Base-by-base conservation (phyloP, 1,284 basidiomycete species). In the Ganoderma multipileum region DNA sequence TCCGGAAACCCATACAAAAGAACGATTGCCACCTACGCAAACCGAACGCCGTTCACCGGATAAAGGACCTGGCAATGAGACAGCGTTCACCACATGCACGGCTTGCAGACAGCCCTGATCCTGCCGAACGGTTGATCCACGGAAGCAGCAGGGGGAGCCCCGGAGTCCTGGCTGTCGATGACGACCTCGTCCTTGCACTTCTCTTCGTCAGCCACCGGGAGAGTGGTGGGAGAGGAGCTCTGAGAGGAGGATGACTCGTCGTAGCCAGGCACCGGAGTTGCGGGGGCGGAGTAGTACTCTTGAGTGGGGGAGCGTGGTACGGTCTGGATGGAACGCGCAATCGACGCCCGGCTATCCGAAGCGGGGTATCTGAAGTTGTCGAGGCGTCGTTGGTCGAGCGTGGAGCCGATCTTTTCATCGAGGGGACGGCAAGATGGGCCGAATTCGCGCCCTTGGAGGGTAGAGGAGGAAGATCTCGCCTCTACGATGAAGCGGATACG, bases 71-170 rank as follows among this genome's bases (percentile, higher is more conserved):
- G 52, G 16, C 12, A 33, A 55, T 55, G 39, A 28, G 14, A 18
- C 23, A 11, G 60, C 47, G 6, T 63, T 68, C 36, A 70, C 69
- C 64, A 61, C 50, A 39, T 66, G 39, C 64, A 68, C 9, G 69
- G 69, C 58, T 68, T 68, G 61, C 66, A 71, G 38, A 41, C 18
- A 1, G 36, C 26, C 36, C 30, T 61, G 23, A 20, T 23, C n/a
- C 41, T 36, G 38, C 18, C 61, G 54, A 44, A 50, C 9, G 54
- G 20, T 18, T 50, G 42, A n/a, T 62, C 61, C 44, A 36, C 20
- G 30, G 30, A 62, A 12, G 30, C 42, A 16, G 42, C 30, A 36
- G 30, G 44, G 4, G 20, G 44, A 30, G 20, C 28, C 30, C 11
- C 28, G 44, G 4, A 42, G 7, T 28, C 39, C 20, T 61, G 50